These are phyloP conservation scores for Arachnomyces sp. DNA, from an alignment of 2,329 filamentous ascomycete species.

Conservation along the genomic window DNA sequence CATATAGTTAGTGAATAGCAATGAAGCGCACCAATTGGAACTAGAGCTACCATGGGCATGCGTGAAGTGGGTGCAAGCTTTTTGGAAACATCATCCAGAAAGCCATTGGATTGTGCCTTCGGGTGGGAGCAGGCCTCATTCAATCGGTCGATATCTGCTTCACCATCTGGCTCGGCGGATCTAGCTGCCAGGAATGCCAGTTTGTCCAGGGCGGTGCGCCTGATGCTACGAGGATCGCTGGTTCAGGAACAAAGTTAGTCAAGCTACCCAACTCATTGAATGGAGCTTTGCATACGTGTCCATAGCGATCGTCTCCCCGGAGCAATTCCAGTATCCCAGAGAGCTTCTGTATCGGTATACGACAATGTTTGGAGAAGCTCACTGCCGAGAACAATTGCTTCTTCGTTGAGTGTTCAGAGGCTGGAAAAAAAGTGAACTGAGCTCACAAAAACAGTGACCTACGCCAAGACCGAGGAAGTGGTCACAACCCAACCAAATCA, in stretches of 20 bases:
- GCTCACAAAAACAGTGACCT: too few relatives aligned
- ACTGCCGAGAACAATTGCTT: too few relatives aligned
- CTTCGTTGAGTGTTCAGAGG: too few relatives aligned
- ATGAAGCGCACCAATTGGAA: background rate
- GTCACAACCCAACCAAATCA: background rate
- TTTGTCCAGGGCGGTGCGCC: slow-evolving; percentile 37
- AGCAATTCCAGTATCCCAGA: background rate
- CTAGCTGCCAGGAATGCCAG: slow-evolving; percentile 36
- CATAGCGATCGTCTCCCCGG: slow-evolving; percentile 15
- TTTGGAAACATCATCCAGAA: slow-evolving; percentile 30
- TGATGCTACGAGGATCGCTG: slow-evolving; percentile 19
- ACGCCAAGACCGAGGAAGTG: too few relatives aligned
- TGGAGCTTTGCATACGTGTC: slow-evolving; percentile 16
- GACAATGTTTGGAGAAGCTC: slow-evolving; percentile 5
- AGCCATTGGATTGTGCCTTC: slow-evolving; percentile 18
- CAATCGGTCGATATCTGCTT: slow-evolving; percentile 31
- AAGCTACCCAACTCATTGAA: slow-evolving; percentile 14
- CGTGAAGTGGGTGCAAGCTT: slow-evolving; percentile 31
- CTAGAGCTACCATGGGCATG: slow-evolving; percentile 30
- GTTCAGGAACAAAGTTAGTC: background rate
- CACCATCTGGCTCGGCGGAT: slow-evolving; percentile 19
- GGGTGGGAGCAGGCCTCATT: slow-evolving; percentile 22
- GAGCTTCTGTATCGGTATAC: background rate
- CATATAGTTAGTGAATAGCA: background rate
- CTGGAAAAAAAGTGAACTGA: too few relatives aligned